Base-by-base conservation (phyloP, 306 rosid genomes). In the Acacia crassicarpa region DNA sequence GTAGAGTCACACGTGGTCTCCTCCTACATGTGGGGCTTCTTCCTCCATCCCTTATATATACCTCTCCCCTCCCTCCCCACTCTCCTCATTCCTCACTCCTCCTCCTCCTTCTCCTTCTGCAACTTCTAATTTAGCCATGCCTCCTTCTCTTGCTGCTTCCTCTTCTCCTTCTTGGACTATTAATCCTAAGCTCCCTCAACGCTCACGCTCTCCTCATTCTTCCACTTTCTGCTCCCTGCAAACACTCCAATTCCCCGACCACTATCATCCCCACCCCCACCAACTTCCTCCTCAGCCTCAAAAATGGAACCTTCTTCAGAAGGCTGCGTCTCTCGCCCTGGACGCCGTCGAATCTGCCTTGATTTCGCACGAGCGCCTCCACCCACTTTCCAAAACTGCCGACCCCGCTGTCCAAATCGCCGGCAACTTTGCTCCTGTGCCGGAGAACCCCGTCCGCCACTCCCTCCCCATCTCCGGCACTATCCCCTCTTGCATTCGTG, bases 361-460 rank as follows among this genome's bases (percentile, higher is more conserved):
- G 44, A 85, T 87, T 40, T 76, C 87, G 2, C 84, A 67, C 9
- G 99, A 93, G 67, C 80, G 82, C 10, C 80, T 86, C 51, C 88
- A 84, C 80, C 92, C 93, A 0, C 92, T 95, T 2, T 98, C 99
- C 0, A 93, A 88, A 78, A 95, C 99, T 11, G 90, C 97, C 0
- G 99, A 95, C 90, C 99, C 99, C 0, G 56, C 79, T 4, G 90
- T 93, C 71, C 99, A 95, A 82, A 93, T 95, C 25, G 91, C 97
- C 15, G 99, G 99, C 1, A 95, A 95, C 78, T 93, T 95, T 67
- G 94, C 98, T 12, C 98, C 99, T 0, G 98, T 95, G 11, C 93
- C 91, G n/a, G 99, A 95, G 76, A 83, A 79, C 0, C 85, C 92
- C 0, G 90, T 85, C 3, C 73, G 59, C 3, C 88, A 89, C 66